These are phyloP conservation scores for Conidiobolus incongruus DNA, from an alignment of 371 early-diverging fungal genomes.

Conservation along the genomic window DNA sequence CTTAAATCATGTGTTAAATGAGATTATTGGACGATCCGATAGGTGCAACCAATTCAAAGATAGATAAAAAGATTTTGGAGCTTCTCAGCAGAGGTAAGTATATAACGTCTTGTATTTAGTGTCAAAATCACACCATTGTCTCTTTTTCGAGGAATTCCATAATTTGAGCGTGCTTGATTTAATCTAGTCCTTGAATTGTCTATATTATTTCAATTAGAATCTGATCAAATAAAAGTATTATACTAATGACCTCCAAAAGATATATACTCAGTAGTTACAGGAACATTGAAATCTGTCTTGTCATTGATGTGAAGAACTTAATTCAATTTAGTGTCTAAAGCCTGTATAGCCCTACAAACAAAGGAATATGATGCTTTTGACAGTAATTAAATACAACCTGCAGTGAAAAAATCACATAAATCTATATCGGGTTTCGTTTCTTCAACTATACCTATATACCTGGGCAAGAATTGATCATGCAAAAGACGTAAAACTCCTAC, in stretches of 20 bases:
- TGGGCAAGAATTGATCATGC: too few species aligned
- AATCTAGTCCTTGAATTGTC: background rate
- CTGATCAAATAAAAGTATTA: background rate
- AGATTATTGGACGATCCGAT: background rate
- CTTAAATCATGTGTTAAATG: background rate
- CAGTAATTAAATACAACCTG: conserved; percentile 1
- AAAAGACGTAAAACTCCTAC: too few species aligned
- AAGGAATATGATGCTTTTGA: background rate
- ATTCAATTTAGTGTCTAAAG: background rate
- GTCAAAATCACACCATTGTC: background rate
- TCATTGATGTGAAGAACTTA: background rate
- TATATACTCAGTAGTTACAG: background rate
- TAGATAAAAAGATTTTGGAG: background rate
- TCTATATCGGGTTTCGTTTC: conserved; percentile 2
- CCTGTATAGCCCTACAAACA: background rate
- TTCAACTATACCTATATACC: too few species aligned
- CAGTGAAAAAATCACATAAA: conserved; percentile 4
- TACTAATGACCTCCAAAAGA: background rate
- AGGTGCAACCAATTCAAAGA: background rate
- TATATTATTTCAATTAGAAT: too few species aligned
- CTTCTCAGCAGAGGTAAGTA: background rate
- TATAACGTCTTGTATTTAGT: background rate
- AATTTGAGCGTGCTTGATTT: background rate
- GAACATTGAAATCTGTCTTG: background rate
- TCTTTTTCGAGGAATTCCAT: background rate